Conservation (phyloP, 768 basidiomycete genomes). For the Collybia sp. region DNA sequence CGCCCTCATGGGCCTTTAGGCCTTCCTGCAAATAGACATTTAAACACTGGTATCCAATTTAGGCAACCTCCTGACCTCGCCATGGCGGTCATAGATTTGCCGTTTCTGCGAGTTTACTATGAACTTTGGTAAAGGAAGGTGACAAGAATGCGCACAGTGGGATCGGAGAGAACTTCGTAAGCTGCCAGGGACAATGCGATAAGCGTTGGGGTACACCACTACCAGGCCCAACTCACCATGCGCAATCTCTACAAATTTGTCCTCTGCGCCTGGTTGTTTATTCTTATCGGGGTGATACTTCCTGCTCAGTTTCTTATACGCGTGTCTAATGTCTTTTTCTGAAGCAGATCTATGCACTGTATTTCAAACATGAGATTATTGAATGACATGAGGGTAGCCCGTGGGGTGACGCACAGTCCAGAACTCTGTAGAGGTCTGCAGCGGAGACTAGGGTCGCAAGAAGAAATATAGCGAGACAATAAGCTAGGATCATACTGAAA, state of each 20-base stretch:
- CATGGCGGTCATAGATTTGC: slow-evolving; percentile 89
- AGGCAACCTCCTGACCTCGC: slow-evolving; percentile 52
- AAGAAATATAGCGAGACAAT: slow-evolving; percentile 30
- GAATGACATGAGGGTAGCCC: slow-evolving; percentile 9
- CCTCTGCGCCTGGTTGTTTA: slow-evolving; percentile 75
- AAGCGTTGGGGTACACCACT: background rate
- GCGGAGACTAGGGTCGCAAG: slow-evolving; percentile 40
- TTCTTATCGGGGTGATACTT: slow-evolving; percentile 97
- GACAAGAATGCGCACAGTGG: slow-evolving; percentile 46
- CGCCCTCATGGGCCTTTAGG: slow-evolving; percentile 85
- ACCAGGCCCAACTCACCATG: slow-evolving; percentile 50
- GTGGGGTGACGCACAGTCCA: slow-evolving; percentile 61
- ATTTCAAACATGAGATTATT: slow-evolving; percentile 12
- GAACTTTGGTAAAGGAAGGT: background rate
- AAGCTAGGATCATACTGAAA: slow-evolving; percentile 27
- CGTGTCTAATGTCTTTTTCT: slow-evolving; percentile 85
- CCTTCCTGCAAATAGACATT: slow-evolving; percentile 57
- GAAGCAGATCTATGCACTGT: slow-evolving; percentile 71
- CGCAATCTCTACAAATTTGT: slow-evolving; percentile 87
- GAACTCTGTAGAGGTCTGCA: slow-evolving; percentile 75
- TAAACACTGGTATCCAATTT: slow-evolving; percentile 7
- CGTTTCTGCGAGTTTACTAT: slow-evolving; percentile 59
- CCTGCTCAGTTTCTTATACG: slow-evolving; percentile 85
- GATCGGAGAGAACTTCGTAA: slow-evolving; percentile 92
- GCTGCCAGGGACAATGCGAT: slow-evolving; percentile 37